phyloP scores from a whole-genome alignment of 2,329 filamentous ascomycete genomes.

The Dactylella cylindrospora region DNA sequence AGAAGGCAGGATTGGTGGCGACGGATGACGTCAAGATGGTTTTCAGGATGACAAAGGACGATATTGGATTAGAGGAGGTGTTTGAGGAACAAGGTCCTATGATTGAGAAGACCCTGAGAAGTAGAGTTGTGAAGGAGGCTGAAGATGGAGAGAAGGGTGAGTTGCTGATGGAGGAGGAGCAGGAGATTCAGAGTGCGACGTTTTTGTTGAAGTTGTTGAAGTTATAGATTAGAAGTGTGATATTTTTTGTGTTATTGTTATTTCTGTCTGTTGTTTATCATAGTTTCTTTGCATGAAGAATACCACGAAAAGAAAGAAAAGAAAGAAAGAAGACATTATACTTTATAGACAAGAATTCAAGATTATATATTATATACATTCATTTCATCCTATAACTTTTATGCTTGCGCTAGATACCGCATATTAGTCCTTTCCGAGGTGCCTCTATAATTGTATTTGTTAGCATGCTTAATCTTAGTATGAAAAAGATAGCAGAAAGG shows the following conservation, averaged over 20 bases:
- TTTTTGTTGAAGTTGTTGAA: conserved; percentile 75
- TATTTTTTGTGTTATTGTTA: background rate
- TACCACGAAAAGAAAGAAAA: too few species aligned
- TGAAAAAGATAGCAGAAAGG: too few species aligned
- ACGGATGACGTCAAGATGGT: conserved; percentile 97
- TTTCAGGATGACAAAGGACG: conserved; percentile 77
- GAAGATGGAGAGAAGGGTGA: conserved; percentile 54
- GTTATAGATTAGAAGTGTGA: conserved; percentile 58
- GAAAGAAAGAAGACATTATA: too few species aligned
- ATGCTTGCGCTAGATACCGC: too few species aligned
- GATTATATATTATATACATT: too few species aligned
- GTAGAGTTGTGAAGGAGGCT: conserved; percentile 66
- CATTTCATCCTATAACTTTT: too few species aligned
- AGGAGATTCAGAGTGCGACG: conserved; percentile 80
- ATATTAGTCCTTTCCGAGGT: too few species aligned
- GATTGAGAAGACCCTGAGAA: conserved; percentile 75
- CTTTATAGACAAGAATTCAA: conserved; percentile 1
- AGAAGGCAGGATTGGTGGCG: conserved; percentile 85
- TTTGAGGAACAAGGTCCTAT: conserved; percentile 67
- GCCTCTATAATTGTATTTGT: too few species aligned
- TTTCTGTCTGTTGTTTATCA: background rate
- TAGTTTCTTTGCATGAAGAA: background rate
- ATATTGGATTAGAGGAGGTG: conserved; percentile 69
- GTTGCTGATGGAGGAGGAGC: conserved; percentile 77
- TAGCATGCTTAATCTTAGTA: too few species aligned